Evolutionary conservation across 169 alveolate species (phyloP), one percentile per base, ranked within the genome.

Genomic region (Plasmodium ovale): DNA sequence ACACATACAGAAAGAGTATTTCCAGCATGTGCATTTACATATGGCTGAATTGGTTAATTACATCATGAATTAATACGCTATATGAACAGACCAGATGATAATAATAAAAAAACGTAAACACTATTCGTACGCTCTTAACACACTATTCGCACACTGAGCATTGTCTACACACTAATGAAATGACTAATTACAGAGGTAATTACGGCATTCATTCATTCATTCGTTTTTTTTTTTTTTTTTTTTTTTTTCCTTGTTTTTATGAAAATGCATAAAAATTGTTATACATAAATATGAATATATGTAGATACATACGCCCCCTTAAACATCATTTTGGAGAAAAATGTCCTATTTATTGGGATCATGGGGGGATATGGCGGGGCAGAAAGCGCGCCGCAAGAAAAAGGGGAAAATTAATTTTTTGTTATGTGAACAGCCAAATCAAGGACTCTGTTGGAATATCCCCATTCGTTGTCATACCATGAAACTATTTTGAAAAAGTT

Each of bases 391-490:
- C n/a, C n/a, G n/a, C n/a, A n/a, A n/a, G n/a, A n/a, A n/a, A n/a
- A 54, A 19, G 10, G 3, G 25, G 56, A 56, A 68, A 70, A 31
- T 77, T 79, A 65, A 67, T 79, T 42, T n/a, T 79, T 64, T 14
- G 85, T 58, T 25, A 85, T 85, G 72, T 85, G 87, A 12, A 69
- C 94, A 21, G 98, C 98, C 47, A 99, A 94, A 92, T 99, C 99
- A 27, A 98, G 95, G 70, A 99, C 94, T 87, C 99, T 97, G 94
- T 98, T 97, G 85, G 99, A 98, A 95, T 98, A 98, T 58, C 99
- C 99, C 99, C 99, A 98, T 94, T 97, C 99, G 93, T 97, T 97
- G 94, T 97, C 99, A 92, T 98, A 99, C 99, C 99, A 99, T 44
- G 99, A 95, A 53, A 98, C 98, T 37, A 98, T 96, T 97, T 98